Evolutionary conservation across 306 rosid genomes (phyloP).

Genomic region (Cucurbita ficifolia): DNA sequence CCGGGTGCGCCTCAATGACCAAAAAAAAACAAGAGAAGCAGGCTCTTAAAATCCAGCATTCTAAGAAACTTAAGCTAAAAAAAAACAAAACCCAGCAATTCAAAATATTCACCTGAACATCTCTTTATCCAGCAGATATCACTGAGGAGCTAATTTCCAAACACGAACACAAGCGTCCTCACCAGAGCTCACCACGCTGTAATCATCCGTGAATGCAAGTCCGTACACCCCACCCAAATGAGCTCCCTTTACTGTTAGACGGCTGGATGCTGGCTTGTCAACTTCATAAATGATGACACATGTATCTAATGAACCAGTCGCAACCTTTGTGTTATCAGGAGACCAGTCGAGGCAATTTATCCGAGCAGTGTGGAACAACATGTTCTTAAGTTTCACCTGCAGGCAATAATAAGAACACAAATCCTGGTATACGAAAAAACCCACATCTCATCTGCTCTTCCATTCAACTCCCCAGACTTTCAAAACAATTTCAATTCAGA

Average conservation of each 20-base stretch:
- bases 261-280: constrained; percentile 73
- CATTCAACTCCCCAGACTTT: not conserved
- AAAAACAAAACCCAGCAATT: not conserved
- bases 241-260: constrained; percentile 73
- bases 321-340: constrained; percentile 67
- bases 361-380: constrained; percentile 87
- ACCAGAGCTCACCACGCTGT: constrained; percentile 74
- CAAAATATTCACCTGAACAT: constrained; percentile 5
- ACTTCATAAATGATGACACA: constrained; percentile 68
- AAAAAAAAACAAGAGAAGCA: not conserved
- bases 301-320: constrained; percentile 84
- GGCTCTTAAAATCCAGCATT: not conserved
- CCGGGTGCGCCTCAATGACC: not conserved
- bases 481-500: not conserved
- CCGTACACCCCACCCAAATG: constrained; percentile 96
- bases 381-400: constrained; percentile 87
- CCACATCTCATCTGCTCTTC: not conserved
- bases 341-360: constrained; percentile 97
- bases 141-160: constrained; percentile 63
- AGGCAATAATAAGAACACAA: not conserved
- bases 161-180: constrained; percentile 97
- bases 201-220: constrained; percentile 65
- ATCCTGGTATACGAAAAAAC: not conserved
- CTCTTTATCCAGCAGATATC: constrained; percentile 11
- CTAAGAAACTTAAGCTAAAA: not conserved